A percentile compares a stretch with the other conserved stretches of the same genome.
phyloP scores from a whole-genome alignment of 129 eudicot genomes.

The Smallanthus sonchifolius region DNA sequence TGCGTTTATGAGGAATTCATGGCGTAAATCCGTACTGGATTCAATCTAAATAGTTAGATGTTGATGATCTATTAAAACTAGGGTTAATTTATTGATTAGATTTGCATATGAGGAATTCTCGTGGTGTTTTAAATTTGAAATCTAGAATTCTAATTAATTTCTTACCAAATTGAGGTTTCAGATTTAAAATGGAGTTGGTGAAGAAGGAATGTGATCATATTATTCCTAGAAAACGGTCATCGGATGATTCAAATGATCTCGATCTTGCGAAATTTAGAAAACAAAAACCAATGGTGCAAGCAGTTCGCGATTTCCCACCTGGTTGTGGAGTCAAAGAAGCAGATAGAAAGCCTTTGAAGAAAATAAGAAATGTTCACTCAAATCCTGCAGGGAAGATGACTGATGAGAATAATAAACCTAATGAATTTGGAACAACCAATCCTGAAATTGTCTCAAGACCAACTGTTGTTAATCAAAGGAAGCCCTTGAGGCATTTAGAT shows the following conservation, averaged over 20 bases:
- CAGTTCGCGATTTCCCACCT: constrained; percentile 5
- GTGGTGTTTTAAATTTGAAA: neutral
- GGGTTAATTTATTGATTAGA: neutral
- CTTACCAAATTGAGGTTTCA: neutral
- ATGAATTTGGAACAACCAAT: neutral
- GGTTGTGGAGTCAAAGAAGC: neutral
- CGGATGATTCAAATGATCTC: neutral
- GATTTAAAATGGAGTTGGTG: neutral
- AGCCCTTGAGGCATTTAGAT: neutral
- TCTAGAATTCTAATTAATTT: too few species aligned
- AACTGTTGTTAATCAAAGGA: neutral
- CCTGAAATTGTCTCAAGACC: neutral
- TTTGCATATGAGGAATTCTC: too few species aligned
- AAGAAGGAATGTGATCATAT: neutral
- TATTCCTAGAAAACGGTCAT: neutral
- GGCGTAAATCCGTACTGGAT: neutral
- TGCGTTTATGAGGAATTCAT: neutral
- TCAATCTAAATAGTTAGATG: neutral
- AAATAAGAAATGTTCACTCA: neutral
- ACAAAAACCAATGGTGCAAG: neutral
- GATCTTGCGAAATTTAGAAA: neutral
- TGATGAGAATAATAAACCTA: neutral
- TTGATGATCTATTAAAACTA: neutral
- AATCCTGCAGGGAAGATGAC: neutral
- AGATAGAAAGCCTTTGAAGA: neutral